Base-by-base conservation (phyloP, 2,329 filamentous ascomycete species). In the Monosporascus ibericus region DNA sequence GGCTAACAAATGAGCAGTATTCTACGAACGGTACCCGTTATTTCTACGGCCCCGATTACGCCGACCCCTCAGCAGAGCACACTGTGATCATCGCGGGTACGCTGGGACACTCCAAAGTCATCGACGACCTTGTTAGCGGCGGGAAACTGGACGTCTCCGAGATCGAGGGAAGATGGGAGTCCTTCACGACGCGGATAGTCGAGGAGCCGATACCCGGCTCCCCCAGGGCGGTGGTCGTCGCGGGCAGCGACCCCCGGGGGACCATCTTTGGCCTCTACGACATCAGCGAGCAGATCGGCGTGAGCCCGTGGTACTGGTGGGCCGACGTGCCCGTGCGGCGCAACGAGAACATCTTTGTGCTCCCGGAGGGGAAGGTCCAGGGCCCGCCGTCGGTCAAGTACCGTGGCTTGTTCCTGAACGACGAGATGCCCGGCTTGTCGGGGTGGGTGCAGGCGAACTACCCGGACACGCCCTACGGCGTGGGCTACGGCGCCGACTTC, bases 181-280 rank as follows among this genome's bases (percentile, higher is more conserved):
- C 85, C 0, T 90, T 86, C 62, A 72, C 78, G 22, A 85, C 79
- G 40, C 71, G 77, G 42, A 62, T 89, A 4, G 74, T 89, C 2
- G 67, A 77, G 17, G 71, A 76, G 27, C 85, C 85, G 0, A 65
- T 84, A 14, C 72, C 76, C 2, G 82, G 79, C 20, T 77, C 81
- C 24, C 62, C 75, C 1, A 73, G 74, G 54, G 85, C 85, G 1
- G 72, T 89, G 18, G 80, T 89, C 1, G 83, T 90, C 65, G 84
- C 80, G 34, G 86, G 84, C 11, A 85, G 80, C 62, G 85, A 89
- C 64, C 67, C 73, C 2, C 60, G 65, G 2, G 65, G 65, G 15
- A 80, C 83, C 2, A 87, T 90, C 51, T 90, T 79, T 60, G 86
- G 86, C 11, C 71, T 87, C 20, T 90, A 90, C 68, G 84, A 86